Conservation (phyloP, 1,284 basidiomycete species). For the Pascua guehoae region DNA sequence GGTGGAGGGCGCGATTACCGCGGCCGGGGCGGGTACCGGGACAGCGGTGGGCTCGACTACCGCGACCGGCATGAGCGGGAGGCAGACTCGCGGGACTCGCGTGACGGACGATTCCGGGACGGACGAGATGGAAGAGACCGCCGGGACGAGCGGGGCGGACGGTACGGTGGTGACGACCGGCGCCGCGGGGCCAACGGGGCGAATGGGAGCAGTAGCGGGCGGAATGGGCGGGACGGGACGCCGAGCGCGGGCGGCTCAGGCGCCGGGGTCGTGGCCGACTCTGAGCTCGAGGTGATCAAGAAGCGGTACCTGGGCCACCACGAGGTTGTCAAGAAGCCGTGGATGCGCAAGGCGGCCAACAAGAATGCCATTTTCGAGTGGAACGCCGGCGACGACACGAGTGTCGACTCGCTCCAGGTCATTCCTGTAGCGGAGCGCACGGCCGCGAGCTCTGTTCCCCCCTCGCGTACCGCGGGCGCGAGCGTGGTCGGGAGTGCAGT, state of each 20-base stretch:
- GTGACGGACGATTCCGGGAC: slow-evolving; percentile 9
- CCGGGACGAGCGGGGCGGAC: slow-evolving; percentile 4
- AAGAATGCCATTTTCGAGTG: slow-evolving; percentile 99
- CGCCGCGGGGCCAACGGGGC: background rate
- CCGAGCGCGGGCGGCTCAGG: background rate
- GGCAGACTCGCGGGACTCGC: slow-evolving; percentile 1
- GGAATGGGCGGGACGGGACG: background rate
- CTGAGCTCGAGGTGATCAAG: slow-evolving; percentile 70
- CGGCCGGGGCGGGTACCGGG: slow-evolving; percentile 13
- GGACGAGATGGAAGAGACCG: slow-evolving; percentile 13
- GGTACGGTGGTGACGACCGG: slow-evolving; percentile 1
- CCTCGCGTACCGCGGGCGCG: background rate
- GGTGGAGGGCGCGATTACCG: slow-evolving; percentile 19
- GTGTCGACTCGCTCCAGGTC: slow-evolving; percentile 45
- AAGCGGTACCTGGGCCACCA: slow-evolving; percentile 75
- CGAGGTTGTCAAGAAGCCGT: slow-evolving; percentile 79
- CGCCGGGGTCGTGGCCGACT: slow-evolving; percentile 50
- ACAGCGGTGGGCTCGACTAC: slow-evolving; percentile 13
- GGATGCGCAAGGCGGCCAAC: slow-evolving; percentile 81
- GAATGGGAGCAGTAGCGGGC: slow-evolving; percentile 10
- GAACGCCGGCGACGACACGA: slow-evolving; percentile 90
- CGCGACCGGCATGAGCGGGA: slow-evolving; percentile 2
- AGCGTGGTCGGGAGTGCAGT: background rate
- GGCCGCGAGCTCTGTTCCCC: background rate
- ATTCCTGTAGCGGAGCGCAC: no score